These are phyloP conservation scores for Filosporella fistucella DNA, from an alignment of 495 filamentous ascomycete genomes.

Conservation along the genomic window DNA sequence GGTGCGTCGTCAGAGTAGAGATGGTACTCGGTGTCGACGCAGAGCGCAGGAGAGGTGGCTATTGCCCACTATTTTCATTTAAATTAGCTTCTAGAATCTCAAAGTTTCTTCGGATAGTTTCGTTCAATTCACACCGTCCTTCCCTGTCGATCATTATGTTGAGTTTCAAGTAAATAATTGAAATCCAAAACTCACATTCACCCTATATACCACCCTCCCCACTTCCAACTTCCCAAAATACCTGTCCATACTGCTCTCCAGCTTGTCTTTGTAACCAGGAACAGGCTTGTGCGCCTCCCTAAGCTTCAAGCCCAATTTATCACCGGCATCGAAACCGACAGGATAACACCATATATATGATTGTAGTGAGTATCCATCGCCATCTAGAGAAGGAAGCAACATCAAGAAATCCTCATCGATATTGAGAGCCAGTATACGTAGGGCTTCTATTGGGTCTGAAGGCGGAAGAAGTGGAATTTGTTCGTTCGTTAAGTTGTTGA, in stretches of 20 bases:
- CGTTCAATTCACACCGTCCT: too few species aligned
- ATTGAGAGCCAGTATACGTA: constrained; percentile 49
- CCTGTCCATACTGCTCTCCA: constrained; percentile 71
- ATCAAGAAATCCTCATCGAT: constrained; percentile 77
- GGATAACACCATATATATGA: constrained; percentile 71
- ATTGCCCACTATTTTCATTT: constrained; percentile 59
- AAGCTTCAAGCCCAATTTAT: constrained; percentile 59
- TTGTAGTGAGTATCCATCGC: constrained; percentile 53
- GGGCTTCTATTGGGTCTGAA: constrained; percentile 15
- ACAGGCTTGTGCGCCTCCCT: constrained; percentile 66
- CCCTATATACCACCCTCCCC: constrained; percentile 48
- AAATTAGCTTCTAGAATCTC: too few species aligned
- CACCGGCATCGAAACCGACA: constrained; percentile 59
- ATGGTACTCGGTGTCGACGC: too few species aligned
- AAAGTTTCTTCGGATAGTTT: too few species aligned
- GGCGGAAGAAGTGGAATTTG: constrained; percentile 35
- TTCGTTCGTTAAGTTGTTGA: constrained; percentile 41
- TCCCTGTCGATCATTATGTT: too few species aligned
- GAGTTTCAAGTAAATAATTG: background rate
- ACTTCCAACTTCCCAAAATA: constrained; percentile 59
- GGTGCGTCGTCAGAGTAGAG: constrained; percentile 50
- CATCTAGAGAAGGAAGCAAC: constrained; percentile 49
- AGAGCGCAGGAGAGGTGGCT: constrained; percentile 50
- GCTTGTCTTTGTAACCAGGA: constrained; percentile 62
- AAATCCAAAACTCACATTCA: constrained; percentile 40